Evolutionary conservation across 2,329 filamentous ascomycete genomes (phyloP), one percentile per base, ranked within the genome.

Genomic region (Hymenoscyphus scutula): DNA sequence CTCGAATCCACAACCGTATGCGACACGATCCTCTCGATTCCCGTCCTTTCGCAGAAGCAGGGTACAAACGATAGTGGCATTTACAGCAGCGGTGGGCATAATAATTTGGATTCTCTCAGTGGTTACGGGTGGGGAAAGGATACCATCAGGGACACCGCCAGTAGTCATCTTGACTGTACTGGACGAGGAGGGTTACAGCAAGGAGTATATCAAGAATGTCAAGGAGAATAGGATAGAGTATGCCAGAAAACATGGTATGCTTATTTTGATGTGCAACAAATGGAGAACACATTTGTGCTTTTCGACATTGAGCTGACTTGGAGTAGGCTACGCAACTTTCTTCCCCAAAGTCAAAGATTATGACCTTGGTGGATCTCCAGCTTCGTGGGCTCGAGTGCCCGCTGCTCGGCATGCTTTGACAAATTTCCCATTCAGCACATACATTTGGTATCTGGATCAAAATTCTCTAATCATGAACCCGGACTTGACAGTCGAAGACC

Each of bases 381-480:
- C 75, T 60, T 86, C 86, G 55, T 96, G 91, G 90, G 82, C 90
- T 51, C 87, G 90, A 70, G 84, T 98, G 59, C 91, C 94, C 64
- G 91, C 94, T 7, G 81, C 96, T 73, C 89, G 95, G 64, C 94
- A 99, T 76, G 94, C 94, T 56, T 86, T 98, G 77, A 87, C 91
- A 6, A 82, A 87, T 54, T 88, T 89, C 73, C 91, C 93, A 5
- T 84, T 92, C 69, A 87, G 85, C 65, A 87, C 84, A 56, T 97
- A 88, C 75, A 84, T 98, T 74, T 98, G 94, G 89, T 92, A 89
- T 74, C 86, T 99, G 17, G 91, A 94, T 64, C 85, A 91, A 70
- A 87, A 95, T 71, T 85, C 92, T 8, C 82, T 96, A 68, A 95
- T 99, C 73, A 96, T 97, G 90, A 90, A 95, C 74, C 88, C 90